Evolutionary conservation across 2,329 filamentous ascomycete species (phyloP), one percentile per base, ranked within the genome.

Genomic region (Penicillium sp.): DNA sequence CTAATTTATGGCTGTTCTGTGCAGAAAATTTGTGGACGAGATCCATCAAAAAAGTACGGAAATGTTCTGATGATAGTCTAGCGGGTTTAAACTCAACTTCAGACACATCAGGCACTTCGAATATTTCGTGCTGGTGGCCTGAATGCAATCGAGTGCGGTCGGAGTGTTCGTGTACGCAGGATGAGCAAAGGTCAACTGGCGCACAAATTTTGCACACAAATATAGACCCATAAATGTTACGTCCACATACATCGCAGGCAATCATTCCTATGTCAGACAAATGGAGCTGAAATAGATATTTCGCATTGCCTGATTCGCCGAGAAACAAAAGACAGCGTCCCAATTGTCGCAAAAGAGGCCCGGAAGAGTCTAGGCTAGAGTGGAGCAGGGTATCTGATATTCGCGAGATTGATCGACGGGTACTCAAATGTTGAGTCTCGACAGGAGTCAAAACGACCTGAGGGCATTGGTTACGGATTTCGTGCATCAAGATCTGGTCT

Each of bases 281-380:
- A 26, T 41, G n/a, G 8, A 52, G 19, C 31, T 52, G 33, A 5
- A 56, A 56, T 8, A 56, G 19, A 52, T 33, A 45, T 13, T 9
- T 33, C 16, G 48, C 48, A 16, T 52, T 52, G 19, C 29, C 19
- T 14, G 24, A 2, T n/a, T 56, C n/a, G 35, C 19, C n/a, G 22
- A 56, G 31, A 22, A 52, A 56, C 26, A 52, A 52, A 13, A 48
- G 21, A 56, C 33, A 52, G 21, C 43, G 53, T 31, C 48, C 53
- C 6, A 56, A 24, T 43, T 48, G 43, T 26, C 33, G 24, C 21
- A 56, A 19, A 48, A 52, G 22, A 16, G 22, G 26, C 43, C 14
- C 29, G 31, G 26, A 11, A 19, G 11, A 33, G 2, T 33, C 8
- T 3, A 31, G 41, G 3, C 26, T 8, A 26, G 35, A 47, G 3